phyloP scores from a whole-genome alignment of 345 rosid species.

The Mercurialis annua region DNA sequence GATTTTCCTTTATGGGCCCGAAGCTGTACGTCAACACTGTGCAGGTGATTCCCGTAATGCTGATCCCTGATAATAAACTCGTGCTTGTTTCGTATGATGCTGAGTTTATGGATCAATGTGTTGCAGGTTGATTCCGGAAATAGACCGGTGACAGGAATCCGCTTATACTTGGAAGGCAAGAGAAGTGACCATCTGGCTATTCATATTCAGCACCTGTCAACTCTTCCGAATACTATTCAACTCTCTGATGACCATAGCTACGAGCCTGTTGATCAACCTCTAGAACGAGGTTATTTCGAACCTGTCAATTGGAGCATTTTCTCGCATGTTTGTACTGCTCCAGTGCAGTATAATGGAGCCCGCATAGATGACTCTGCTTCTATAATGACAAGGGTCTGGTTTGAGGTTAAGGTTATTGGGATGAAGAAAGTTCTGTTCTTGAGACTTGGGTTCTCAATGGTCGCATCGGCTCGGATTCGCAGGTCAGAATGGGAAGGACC shows the following conservation, averaged over 20 bases:
- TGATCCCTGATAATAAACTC: conserved; percentile 4
- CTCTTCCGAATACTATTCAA: conserved; percentile 55
- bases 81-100: background rate
- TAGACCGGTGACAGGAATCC: conserved; percentile 83
- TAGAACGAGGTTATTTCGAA: conserved; percentile 61
- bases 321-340: conserved; percentile 88
- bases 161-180: conserved; percentile 89
- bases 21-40: conserved; percentile 76
- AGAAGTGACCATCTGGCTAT: conserved; percentile 80
- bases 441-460: conserved; percentile 80
- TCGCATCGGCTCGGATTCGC: conserved; percentile 61
- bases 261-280: conserved; percentile 46
- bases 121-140: conserved; percentile 74
- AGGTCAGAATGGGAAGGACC: conserved; percentile 84
- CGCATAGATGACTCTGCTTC: conserved; percentile 63
- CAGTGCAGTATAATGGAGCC: conserved; percentile 62
- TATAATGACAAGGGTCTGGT: conserved; percentile 87
- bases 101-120: background rate
- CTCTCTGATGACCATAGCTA: conserved; percentile 56
- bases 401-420: conserved; percentile 79
- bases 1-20: conserved; percentile 87
- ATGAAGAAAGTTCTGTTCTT: conserved; percentile 85
- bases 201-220: conserved; percentile 86
- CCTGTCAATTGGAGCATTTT: conserved; percentile 91
- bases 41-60: conserved; percentile 39